A percentile compares a stretch with the other conserved stretches of the same genome.
Evolutionary conservation across 129 eudicot genomes (phyloP).

Genomic region (Flaveria linearis): DNA sequence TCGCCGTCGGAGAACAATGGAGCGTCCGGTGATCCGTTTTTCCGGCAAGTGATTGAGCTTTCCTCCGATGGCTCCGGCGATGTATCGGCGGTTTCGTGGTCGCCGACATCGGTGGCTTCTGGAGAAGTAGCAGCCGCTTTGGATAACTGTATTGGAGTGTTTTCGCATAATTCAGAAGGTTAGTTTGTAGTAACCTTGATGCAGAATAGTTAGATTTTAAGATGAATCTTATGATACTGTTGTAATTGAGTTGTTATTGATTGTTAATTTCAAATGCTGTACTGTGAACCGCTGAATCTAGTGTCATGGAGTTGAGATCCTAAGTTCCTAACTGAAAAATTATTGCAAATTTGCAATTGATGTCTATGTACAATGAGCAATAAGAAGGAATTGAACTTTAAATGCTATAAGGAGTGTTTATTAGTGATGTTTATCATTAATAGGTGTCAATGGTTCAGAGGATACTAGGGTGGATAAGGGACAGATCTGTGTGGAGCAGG

Average conservation of each 20-base stretch:
- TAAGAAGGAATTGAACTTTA: not conserved
- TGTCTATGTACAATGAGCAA: not conserved
- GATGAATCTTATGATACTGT: not conserved
- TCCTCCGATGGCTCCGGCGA: conserved; percentile 44
- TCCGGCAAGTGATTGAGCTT: conserved; percentile 74
- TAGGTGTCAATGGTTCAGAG: conserved; percentile 10
- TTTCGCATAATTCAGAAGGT: conserved; percentile 47
- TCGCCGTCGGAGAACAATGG: conserved; percentile 48
- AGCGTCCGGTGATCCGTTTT: conserved; percentile 50
- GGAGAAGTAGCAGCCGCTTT: conserved; percentile 77
- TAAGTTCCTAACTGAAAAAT: not conserved
- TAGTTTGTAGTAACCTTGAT: conserved; percentile 27
- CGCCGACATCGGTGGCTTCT: conserved; percentile 50
- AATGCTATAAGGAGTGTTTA: not conserved
- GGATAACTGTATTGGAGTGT: conserved; percentile 55
- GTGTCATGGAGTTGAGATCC: conserved; percentile 2
- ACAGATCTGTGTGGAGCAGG: conserved; percentile 4
- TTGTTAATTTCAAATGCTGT: not conserved
- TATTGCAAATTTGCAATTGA: not conserved
- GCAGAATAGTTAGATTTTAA: conserved; percentile 8
- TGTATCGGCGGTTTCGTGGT: conserved; percentile 68
- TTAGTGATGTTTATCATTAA: too few relatives aligned
- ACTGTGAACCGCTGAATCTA: not conserved
- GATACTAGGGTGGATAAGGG: conserved; percentile 1
- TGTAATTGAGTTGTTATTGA: not conserved